These are phyloP conservation scores for Marasmius fiardii DNA, from an alignment of 1,284 basidiomycete genomes.

Conservation along the genomic window DNA sequence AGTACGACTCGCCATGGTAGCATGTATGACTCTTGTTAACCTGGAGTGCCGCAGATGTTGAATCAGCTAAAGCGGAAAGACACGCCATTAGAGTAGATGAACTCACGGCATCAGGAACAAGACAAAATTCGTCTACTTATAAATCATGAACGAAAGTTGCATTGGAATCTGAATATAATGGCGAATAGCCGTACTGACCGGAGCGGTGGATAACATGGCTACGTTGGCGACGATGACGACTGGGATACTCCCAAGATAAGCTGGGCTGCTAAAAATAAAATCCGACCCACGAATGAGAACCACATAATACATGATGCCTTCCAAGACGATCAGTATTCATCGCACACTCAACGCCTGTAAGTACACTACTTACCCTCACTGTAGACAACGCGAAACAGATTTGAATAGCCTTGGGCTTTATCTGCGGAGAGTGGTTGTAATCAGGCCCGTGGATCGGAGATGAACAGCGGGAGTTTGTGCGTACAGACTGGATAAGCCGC, in stretches of 20 bases:
- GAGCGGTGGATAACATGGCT: background rate
- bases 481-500: background rate
- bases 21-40: background rate
- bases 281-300: background rate
- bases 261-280: too few species aligned
- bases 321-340: background rate
- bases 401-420: background rate
- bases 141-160: background rate
- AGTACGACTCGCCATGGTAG: background rate
- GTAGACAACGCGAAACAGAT: background rate
- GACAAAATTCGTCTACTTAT: background rate
- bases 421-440: background rate
- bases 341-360: background rate
- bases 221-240: background rate
- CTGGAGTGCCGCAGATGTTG: background rate
- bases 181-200: background rate
- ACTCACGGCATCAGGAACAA: background rate
- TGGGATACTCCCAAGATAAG: background rate
- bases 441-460: background rate
- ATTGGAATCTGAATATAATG: background rate
- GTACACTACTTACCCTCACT: background rate
- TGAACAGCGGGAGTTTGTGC: background rate
- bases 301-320: background rate
- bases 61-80: background rate
- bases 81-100: background rate